These are phyloP conservation scores for Immersiella caudata DNA, from an alignment of 495 filamentous ascomycete genomes.

Conservation along the genomic window DNA sequence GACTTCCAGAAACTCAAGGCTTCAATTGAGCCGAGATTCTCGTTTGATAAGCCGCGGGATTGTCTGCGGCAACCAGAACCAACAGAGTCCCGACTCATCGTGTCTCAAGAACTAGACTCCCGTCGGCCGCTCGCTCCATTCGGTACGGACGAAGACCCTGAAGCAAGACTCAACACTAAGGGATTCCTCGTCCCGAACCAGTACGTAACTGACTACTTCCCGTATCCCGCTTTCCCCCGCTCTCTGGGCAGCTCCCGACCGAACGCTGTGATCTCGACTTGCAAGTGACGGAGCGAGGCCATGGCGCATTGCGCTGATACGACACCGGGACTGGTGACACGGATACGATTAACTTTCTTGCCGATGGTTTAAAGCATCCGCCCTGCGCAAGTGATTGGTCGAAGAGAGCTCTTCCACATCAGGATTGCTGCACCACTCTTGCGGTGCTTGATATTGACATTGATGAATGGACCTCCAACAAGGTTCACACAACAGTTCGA, in stretches of 20 bases:
- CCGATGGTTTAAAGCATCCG: slow-evolving; percentile 1
- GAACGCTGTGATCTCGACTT: not conserved
- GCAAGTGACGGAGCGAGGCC: slow-evolving; percentile 17
- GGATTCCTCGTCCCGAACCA: too few relatives aligned
- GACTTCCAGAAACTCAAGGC: not conserved
- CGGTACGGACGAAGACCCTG: too few relatives aligned
- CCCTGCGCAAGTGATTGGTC: slow-evolving; percentile 2
- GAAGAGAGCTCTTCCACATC: not conserved
- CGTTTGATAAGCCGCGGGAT: slow-evolving; percentile 9
- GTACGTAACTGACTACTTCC: not conserved
- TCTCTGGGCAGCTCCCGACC: not conserved
- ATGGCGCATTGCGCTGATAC: slow-evolving; percentile 29
- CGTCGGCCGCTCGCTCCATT: not conserved
- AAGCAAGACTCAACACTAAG: too few relatives aligned
- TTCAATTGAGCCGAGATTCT: slow-evolving; percentile 7
- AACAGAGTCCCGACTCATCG: not conserved
- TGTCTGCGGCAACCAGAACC: not conserved
- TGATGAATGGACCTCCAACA: slow-evolving; percentile 9
- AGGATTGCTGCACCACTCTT: not conserved
- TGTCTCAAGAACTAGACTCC: not conserved
- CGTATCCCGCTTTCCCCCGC: not conserved
- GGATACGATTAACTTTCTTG: slow-evolving; percentile 3
- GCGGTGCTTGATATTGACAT: not conserved
- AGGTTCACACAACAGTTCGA: not conserved
- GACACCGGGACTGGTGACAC: slow-evolving; percentile 21